Conservation (phyloP, 176 grass and related monocot species). For the Ensete ventricosum region DNA sequence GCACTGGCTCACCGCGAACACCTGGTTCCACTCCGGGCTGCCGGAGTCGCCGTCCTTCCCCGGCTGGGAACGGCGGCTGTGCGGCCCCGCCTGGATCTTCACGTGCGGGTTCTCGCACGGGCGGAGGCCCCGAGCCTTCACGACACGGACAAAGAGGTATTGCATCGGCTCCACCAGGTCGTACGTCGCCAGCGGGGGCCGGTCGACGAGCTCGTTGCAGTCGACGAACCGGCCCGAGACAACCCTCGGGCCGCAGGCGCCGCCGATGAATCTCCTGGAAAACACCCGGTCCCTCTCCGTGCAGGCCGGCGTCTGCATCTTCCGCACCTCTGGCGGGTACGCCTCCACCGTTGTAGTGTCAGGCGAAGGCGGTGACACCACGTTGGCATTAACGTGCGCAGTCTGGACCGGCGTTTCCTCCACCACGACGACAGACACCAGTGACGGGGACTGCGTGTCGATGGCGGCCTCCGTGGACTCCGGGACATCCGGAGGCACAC, state of each 20-base stretch:
- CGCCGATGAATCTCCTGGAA: slow-evolving; percentile 15
- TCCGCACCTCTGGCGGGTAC: slow-evolving; percentile 63
- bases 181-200: slow-evolving; percentile 40
- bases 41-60: slow-evolving; percentile 51
- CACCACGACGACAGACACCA: slow-evolving; percentile 29
- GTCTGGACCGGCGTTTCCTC: slow-evolving; percentile 34
- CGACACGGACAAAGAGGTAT: slow-evolving; percentile 77
- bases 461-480: slow-evolving; percentile 56
- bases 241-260: slow-evolving; percentile 26
- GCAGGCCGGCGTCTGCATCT: slow-evolving; percentile 48
- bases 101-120: slow-evolving; percentile 67
- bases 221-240: slow-evolving; percentile 61
- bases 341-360: slow-evolving; percentile 28
- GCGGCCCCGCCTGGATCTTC: slow-evolving; percentile 45
- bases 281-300: slow-evolving; percentile 32
- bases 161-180: slow-evolving; percentile 91
- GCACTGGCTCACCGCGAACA: slow-evolving; percentile 62
- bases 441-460: slow-evolving; percentile 60
- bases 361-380: slow-evolving; percentile 15
- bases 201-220: slow-evolving; percentile 38
- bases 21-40: slow-evolving; percentile 75
- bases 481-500: slow-evolving; percentile 32
- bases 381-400: slow-evolving; percentile 15
- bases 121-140: slow-evolving; percentile 57
- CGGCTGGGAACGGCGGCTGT: slow-evolving; percentile 37